Conservation (phyloP, 179 eudicot genomes). For the Beta macrorhiza region DNA sequence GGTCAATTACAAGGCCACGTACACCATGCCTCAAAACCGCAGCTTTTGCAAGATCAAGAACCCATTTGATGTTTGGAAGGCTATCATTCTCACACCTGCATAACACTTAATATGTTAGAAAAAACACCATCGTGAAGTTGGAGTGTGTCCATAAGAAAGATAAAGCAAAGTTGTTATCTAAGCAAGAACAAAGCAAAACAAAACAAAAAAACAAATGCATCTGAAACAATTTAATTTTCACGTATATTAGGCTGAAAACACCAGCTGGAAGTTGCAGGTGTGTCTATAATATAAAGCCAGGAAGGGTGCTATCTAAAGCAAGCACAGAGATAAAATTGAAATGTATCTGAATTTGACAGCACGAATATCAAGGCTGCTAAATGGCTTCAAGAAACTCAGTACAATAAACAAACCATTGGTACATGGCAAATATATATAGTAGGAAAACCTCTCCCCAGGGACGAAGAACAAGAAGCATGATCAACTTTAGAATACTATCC, state of each 20-base stretch:
- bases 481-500: not conserved
- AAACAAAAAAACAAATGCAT: not conserved
- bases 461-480: not conserved
- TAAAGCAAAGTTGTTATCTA: not conserved
- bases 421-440: not conserved
- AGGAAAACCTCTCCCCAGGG: not conserved
- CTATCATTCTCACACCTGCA: slow-evolving; percentile 86
- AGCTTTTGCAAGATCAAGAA: slow-evolving; percentile 79
- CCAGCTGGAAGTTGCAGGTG: too few relatives aligned
- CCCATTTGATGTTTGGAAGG: slow-evolving; percentile 87
- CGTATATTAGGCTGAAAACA: not conserved
- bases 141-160: not conserved
- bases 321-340: too few relatives aligned
- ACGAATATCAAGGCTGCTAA: not conserved
- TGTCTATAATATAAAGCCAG: too few relatives aligned
- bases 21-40: slow-evolving; percentile 97
- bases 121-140: not conserved
- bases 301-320: too few relatives aligned
- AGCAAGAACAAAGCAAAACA: not conserved
- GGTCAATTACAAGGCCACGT: slow-evolving; percentile 94
- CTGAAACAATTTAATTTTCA: not conserved
- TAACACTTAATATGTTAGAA: slow-evolving; percentile 3
- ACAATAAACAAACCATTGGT: not conserved
- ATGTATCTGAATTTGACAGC: too few relatives aligned
- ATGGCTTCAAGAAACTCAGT: not conserved